A percentile compares a stretch with the other conserved stretches of the same genome.
phyloP scores from a whole-genome alignment of 2,329 filamentous ascomycete species.

The Pseudogymnoascus verrucosus region DNA sequence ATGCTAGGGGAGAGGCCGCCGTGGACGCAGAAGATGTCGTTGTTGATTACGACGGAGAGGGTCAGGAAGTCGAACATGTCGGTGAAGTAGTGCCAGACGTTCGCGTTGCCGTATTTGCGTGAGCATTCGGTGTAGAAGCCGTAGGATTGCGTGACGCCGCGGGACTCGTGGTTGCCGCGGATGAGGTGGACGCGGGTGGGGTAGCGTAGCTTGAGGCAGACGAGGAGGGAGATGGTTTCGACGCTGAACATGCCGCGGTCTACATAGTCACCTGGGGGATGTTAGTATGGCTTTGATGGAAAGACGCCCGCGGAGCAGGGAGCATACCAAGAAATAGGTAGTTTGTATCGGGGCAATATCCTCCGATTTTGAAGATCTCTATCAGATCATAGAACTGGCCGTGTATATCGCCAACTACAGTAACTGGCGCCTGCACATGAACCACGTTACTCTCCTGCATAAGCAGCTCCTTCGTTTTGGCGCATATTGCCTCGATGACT shows the following conservation, averaged over 20 bases:
- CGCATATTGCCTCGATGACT: slow-evolving; percentile 97
- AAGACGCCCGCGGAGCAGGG: not conserved
- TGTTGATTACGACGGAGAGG: slow-evolving; percentile 92
- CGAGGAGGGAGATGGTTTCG: slow-evolving; percentile 94
- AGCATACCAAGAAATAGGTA: slow-evolving; percentile 83
- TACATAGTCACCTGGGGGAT: slow-evolving; percentile 75
- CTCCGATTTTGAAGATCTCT: slow-evolving; percentile 97
- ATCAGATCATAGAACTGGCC: slow-evolving; percentile 99
- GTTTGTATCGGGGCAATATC: slow-evolving; percentile 95
- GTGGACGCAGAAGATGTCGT: slow-evolving; percentile 98
- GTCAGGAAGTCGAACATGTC: slow-evolving; percentile 99
- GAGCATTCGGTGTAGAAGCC: slow-evolving; percentile 98
- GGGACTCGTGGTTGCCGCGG: slow-evolving; percentile 94
- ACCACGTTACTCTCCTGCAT: slow-evolving; percentile 99
- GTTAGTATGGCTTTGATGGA: slow-evolving; percentile 11
- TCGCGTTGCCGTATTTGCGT: slow-evolving; percentile 96
- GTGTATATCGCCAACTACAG: slow-evolving; percentile 96
- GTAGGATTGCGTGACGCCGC: slow-evolving; percentile 96
- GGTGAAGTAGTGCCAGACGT: slow-evolving; percentile 99
- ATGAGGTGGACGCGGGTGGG: slow-evolving; percentile 93
- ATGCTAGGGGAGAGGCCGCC: slow-evolving; percentile 85
- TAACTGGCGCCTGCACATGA: slow-evolving; percentile 89
- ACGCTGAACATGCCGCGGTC: slow-evolving; percentile 98
- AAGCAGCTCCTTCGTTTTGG: slow-evolving; percentile 95
- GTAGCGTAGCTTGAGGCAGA: slow-evolving; percentile 95